These are phyloP conservation scores for Nigrospora osmanthi DNA, from an alignment of 2,329 filamentous ascomycete species.

Conservation along the genomic window DNA sequence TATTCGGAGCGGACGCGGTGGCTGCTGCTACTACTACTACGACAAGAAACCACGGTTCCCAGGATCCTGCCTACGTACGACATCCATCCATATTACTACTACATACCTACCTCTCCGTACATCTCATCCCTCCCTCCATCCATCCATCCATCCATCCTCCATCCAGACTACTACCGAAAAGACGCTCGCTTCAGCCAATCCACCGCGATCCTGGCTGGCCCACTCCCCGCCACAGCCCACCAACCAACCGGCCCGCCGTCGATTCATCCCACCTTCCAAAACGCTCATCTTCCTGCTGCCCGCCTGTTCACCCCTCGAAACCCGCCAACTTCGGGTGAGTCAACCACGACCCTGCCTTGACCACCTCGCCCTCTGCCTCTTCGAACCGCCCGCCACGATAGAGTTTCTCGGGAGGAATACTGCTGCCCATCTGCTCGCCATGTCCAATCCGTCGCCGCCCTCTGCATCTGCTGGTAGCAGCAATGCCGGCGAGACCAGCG, in stretches of 20 bases:
- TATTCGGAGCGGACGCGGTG: too few species aligned
- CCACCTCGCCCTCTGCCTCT: not conserved
- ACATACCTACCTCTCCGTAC: not conserved
- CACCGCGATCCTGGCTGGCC: not conserved
- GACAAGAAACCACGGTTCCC: not conserved
- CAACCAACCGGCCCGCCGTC: not conserved
- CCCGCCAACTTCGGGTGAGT: slow-evolving; percentile 1
- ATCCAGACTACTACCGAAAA: not conserved
- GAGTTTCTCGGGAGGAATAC: not conserved
- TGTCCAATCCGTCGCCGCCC: slow-evolving; percentile 22
- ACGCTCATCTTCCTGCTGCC: slow-evolving; percentile 1
- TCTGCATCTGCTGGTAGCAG: slow-evolving; percentile 16
- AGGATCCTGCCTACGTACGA: not conserved
- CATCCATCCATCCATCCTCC: not conserved
- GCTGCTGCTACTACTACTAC: too few species aligned
- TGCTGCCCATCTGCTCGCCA: slow-evolving; percentile 9
- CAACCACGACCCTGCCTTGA: not conserved
- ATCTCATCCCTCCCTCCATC: not conserved
- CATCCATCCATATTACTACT: not conserved
- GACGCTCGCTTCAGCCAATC: not conserved
- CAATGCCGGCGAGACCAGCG: slow-evolving; percentile 15
- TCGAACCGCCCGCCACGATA: not conserved
- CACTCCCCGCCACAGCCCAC: not conserved
- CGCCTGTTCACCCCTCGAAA: slow-evolving; percentile 1
- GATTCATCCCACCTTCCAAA: slow-evolving; percentile 3